Percentiles rank a stretch among this genome's conserved stretches.
phyloP scores from a whole-genome alignment of 805 yeast genomes.

The Brettanomyces nanus region DNA sequence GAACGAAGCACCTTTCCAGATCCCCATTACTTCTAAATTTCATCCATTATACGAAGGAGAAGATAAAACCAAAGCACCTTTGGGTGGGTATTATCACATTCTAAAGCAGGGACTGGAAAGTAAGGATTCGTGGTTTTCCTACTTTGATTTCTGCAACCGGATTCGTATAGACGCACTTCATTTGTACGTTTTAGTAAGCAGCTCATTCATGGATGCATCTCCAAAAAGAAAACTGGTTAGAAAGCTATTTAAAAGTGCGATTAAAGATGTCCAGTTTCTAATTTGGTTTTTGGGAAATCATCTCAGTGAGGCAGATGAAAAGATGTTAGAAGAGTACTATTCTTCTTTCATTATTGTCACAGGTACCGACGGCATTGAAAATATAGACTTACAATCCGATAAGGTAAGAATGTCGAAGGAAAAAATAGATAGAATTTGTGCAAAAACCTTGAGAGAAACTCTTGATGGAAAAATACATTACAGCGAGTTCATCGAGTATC shows the following conservation, averaged over 20 bases:
- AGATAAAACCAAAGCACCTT: conserved; percentile 14
- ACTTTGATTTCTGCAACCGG: conserved; percentile 21
- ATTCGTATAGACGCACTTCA: conserved; percentile 28
- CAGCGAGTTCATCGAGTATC: conserved; percentile 13
- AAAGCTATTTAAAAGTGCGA: conserved; percentile 10
- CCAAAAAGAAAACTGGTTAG: conserved; percentile 12
- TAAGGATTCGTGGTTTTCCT: conserved; percentile 19
- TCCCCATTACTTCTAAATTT: conserved; percentile 16
- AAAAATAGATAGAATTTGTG: conserved; percentile 9
- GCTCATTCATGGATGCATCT: conserved; percentile 15
- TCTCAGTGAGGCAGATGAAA: conserved; percentile 11
- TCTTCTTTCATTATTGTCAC: conserved; percentile 14
- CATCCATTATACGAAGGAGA: conserved; percentile 24
- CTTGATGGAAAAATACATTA: conserved; percentile 8
- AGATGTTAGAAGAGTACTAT: conserved; percentile 14
- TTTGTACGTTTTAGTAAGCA: conserved; percentile 27
- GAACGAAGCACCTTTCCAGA: conserved; percentile 16
- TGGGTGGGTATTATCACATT: conserved; percentile 15
- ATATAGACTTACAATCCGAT: conserved; percentile 4
- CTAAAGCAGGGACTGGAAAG: background rate
- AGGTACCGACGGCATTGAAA: conserved; percentile 4
- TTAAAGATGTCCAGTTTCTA: conserved; percentile 17
- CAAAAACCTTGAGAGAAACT: conserved; percentile 1
- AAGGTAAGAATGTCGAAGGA: conserved; percentile 8
- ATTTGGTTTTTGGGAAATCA: conserved; percentile 13